Conservation (phyloP, 2,329 filamentous ascomycete genomes). For the Aspergillus awamori region DNA sequence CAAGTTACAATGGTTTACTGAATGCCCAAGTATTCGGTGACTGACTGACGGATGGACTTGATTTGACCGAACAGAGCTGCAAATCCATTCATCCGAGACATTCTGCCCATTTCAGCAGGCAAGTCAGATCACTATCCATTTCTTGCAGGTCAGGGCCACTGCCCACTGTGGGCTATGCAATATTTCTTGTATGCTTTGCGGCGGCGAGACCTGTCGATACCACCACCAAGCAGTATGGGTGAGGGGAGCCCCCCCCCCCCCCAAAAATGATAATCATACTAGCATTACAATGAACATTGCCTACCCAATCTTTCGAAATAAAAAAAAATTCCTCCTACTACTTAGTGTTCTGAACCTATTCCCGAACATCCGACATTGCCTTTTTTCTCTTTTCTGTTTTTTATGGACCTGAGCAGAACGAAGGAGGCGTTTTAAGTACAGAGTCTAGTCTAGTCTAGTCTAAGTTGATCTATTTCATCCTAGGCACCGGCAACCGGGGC, state of each 20-base stretch:
- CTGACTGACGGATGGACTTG: neutral
- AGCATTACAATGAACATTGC: too few relatives aligned
- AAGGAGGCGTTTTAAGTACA: neutral
- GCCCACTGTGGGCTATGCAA: neutral
- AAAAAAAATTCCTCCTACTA: too few relatives aligned
- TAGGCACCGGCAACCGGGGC: neutral
- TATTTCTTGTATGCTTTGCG: slow-evolving; percentile 2
- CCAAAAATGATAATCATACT: too few relatives aligned
- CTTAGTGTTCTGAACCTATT: too few relatives aligned
- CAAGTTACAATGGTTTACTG: neutral
- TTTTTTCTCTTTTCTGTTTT: neutral
- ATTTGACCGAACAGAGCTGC: neutral
- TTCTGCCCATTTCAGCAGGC: neutral
- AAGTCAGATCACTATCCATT: neutral
- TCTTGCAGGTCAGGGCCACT: neutral
- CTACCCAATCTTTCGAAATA: too few relatives aligned
- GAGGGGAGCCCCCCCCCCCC: too few relatives aligned
- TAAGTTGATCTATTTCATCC: neutral
- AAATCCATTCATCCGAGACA: neutral
- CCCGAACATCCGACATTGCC: neutral
- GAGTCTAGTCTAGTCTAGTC: neutral
- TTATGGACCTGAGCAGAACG: neutral
- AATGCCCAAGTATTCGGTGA: neutral
- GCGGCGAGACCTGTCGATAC: neutral
- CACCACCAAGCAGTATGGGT: neutral